These are phyloP conservation scores for Physaria fendleri DNA, from an alignment of 345 rosid species.

Conservation along the genomic window DNA sequence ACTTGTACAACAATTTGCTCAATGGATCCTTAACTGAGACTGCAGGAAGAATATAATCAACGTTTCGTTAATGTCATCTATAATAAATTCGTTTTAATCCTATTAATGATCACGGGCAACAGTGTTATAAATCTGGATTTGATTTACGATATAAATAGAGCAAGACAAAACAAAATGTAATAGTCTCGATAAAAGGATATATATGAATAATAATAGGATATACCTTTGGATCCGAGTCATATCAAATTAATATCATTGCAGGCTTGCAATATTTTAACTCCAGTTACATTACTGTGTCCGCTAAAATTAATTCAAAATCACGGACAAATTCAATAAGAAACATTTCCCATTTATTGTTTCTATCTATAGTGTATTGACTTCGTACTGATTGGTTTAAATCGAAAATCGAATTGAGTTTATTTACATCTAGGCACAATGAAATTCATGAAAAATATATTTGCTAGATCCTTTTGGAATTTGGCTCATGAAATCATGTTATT, in stretches of 20 bases:
- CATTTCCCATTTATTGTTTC: background rate
- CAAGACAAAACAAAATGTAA: slow-evolving; percentile 26
- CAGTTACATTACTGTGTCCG: background rate
- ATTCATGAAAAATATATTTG: background rate
- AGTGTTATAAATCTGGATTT: slow-evolving; percentile 9
- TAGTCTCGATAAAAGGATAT: slow-evolving; percentile 13
- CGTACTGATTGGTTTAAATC: background rate
- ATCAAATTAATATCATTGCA: slow-evolving; percentile 7
- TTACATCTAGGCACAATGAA: background rate
- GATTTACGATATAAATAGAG: slow-evolving; percentile 17
- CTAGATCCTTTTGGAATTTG: background rate
- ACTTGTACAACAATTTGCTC: slow-evolving; percentile 45
- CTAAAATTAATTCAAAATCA: background rate
- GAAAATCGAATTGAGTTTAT: background rate
- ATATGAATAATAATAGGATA: background rate
- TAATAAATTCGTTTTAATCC: background rate
- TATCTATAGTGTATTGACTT: background rate
- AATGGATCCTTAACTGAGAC: slow-evolving; percentile 36
- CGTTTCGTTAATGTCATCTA: background rate
- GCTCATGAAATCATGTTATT: background rate
- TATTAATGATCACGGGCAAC: background rate
- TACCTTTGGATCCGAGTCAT: slow-evolving; percentile 22
- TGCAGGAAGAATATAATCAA: slow-evolving; percentile 28
- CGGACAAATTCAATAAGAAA: background rate
- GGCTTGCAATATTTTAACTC: background rate